phyloP scores from a whole-genome alignment of 345 rosid genomes.

The Rhodamnia rubescens region DNA sequence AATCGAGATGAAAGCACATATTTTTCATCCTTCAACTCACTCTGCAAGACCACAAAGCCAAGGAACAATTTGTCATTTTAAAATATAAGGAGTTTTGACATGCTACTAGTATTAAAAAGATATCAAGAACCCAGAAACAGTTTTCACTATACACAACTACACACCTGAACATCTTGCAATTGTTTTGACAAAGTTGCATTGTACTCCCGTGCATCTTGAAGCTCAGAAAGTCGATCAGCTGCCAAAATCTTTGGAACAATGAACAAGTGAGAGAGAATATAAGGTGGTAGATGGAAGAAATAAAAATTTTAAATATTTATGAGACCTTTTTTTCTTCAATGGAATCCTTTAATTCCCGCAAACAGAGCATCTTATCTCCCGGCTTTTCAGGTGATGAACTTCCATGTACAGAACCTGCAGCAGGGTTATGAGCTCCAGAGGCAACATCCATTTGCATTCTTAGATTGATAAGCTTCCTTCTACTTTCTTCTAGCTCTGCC shows the following conservation, averaged over 20 bases:
- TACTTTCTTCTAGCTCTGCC: conserved; percentile 83
- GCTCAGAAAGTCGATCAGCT: conserved; percentile 76
- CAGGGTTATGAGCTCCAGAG: conserved; percentile 34
- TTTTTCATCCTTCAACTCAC: conserved; percentile 74
- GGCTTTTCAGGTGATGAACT: conserved; percentile 71
- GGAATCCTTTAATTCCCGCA: conserved; percentile 68
- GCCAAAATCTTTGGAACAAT: conserved; percentile 50
- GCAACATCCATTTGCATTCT: conserved; percentile 84
- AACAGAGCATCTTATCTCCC: conserved; percentile 45
- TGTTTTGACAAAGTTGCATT: conserved; percentile 57
- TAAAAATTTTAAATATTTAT: not conserved
- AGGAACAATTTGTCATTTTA: not conserved
- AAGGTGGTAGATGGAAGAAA: not conserved
- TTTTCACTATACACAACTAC: not conserved
- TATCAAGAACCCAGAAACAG: conserved; percentile 1
- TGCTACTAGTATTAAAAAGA: not conserved
- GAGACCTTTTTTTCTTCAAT: conserved; percentile 72
- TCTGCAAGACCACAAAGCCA: conserved; percentile 26
- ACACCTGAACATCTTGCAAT: conserved; percentile 69
- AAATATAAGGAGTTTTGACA: not conserved
- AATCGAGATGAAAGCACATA: conserved; percentile 54
- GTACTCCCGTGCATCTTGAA: conserved; percentile 59
- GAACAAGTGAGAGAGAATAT: conserved; percentile 3
- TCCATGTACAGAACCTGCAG: conserved; percentile 55
- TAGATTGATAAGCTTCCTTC: conserved; percentile 70